These are phyloP conservation scores for Talaromyces borbonicus DNA, from an alignment of 495 filamentous ascomycete species.

Conservation along the genomic window DNA sequence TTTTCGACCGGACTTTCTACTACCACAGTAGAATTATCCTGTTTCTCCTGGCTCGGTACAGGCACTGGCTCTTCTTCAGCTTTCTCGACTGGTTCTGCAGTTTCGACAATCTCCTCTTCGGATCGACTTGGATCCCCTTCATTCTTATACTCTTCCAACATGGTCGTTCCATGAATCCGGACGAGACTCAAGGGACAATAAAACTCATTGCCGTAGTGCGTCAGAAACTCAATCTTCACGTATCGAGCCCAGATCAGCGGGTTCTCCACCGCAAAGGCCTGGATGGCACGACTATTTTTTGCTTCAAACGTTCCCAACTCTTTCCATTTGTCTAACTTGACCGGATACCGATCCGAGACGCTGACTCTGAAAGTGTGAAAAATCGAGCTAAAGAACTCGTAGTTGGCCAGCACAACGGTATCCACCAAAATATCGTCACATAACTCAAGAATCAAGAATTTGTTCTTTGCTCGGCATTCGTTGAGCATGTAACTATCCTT, in stretches of 20 bases:
- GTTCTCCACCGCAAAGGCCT: slow-evolving; percentile 86
- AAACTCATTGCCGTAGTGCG: slow-evolving; percentile 90
- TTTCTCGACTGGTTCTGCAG: slow-evolving; percentile 25
- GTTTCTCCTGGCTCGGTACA: neutral
- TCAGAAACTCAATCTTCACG: slow-evolving; percentile 80
- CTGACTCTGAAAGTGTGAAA: slow-evolving; percentile 82
- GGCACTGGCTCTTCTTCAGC: slow-evolving; percentile 21
- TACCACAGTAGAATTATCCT: neutral
- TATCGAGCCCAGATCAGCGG: slow-evolving; percentile 95
- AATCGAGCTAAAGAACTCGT: slow-evolving; percentile 97
- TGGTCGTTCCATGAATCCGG: slow-evolving; percentile 87
- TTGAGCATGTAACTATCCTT: slow-evolving; percentile 99
- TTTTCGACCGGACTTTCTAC: neutral
- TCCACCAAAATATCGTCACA: slow-evolving; percentile 93
- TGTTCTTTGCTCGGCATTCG: slow-evolving; percentile 76
- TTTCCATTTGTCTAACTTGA: slow-evolving; percentile 87
- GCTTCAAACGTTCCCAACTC: slow-evolving; percentile 83
- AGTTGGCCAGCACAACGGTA: slow-evolving; percentile 92
- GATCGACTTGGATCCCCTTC: slow-evolving; percentile 54
- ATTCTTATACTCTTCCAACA: slow-evolving; percentile 86
- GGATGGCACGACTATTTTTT: slow-evolving; percentile 82
- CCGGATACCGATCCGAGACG: slow-evolving; percentile 87
- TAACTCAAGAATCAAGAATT: slow-evolving; percentile 85
- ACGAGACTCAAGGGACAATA: slow-evolving; percentile 90
- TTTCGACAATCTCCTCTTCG: slow-evolving; percentile 44